Conservation (phyloP, 805 yeast genomes). For the Candida arabinofermentans region DNA sequence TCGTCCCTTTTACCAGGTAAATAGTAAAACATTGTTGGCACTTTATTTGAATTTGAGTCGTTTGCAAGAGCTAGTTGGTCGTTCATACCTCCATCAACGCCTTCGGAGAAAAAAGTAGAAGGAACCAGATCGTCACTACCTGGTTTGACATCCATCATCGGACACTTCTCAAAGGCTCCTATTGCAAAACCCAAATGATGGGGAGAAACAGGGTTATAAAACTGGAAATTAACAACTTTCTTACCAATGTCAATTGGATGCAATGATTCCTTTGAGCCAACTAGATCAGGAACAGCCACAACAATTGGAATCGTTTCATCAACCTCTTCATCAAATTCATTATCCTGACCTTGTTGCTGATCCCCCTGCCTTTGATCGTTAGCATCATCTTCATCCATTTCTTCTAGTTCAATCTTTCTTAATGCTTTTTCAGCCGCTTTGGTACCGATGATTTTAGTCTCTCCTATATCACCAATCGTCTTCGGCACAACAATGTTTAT, state of each 20-base stretch:
- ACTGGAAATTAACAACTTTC: constrained; percentile 68
- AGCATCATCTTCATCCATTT: constrained; percentile 35
- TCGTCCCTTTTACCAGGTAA: constrained; percentile 54
- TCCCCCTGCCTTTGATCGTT: constrained; percentile 14
- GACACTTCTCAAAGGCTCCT: constrained; percentile 75
- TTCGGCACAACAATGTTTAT: constrained; percentile 81
- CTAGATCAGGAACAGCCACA: constrained; percentile 69
- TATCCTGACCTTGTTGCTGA: constrained; percentile 31
- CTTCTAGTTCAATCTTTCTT: constrained; percentile 23
- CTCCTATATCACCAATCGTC: constrained; percentile 67
- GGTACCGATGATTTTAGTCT: constrained; percentile 39
- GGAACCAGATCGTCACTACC: constrained; percentile 24
- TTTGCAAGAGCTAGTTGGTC: constrained; percentile 20
- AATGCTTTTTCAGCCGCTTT: constrained; percentile 31
- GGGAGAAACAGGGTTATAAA: constrained; percentile 86
- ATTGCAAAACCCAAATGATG: constrained; percentile 95
- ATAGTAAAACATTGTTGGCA: constrained; percentile 60
- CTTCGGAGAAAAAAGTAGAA: constrained; percentile 28
- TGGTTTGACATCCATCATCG: constrained; percentile 43
- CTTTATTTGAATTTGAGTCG: constrained; percentile 30
- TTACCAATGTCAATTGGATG: constrained; percentile 74
- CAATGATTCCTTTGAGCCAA: constrained; percentile 62
- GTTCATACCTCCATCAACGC: constrained; percentile 26
- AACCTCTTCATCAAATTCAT: constrained; percentile 44
- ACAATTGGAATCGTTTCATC: constrained; percentile 45